Base-by-base conservation (phyloP, 2,329 filamentous ascomycete species). In the Cladorrhinum sp. region DNA sequence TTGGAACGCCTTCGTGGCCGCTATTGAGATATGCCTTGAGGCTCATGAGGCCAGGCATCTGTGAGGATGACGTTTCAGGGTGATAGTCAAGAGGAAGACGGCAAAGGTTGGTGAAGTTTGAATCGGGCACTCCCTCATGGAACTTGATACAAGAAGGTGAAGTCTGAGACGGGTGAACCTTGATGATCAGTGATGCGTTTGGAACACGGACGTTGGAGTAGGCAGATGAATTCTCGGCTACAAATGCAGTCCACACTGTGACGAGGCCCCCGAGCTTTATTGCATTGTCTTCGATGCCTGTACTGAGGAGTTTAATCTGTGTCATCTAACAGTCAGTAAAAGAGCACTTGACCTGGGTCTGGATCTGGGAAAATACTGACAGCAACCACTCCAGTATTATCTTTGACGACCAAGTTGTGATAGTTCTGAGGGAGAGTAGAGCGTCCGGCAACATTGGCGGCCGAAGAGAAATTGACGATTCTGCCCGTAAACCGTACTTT, bases 81-180 rank as follows among this genome's bases (percentile, higher is more conserved):
- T 70, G 69, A 57, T 76, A 77, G 4, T 76, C 76, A 20, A 83
- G 73, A 12, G 83, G 83, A 26, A 66, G 71, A 36, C 77, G 80
- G 66, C 77, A 79, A 59, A 64, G 66, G 2, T 57, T 30, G 5
- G 72, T 74, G 26, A 79, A 78, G n/a, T 77, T 73, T 57, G 58
- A 55, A 1, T 42, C 20, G 3, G 42, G 26, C 24, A n/a, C 42
- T 16, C 61, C 62, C 12, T 54, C 53, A 39, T 86, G 79, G 10
- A 86, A 70, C 70, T 80, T 79, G 55, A 86, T 73, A 61, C 84
- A 79, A 49, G 80, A 84, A 48, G 77, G 76, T 6, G 77, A 77
- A 58, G 84, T 79, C 7, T 82, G 77, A 46, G 84, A 82, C 0
- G 84, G 84, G 57, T 85, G 86, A 28, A 88, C 77, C n/a, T 79